A percentile compares a stretch with the other conserved stretches of the same genome.
These are phyloP conservation scores for Ogataea hybrid DNA, from an alignment of 1,139 yeast genomes.

Conservation along the genomic window DNA sequence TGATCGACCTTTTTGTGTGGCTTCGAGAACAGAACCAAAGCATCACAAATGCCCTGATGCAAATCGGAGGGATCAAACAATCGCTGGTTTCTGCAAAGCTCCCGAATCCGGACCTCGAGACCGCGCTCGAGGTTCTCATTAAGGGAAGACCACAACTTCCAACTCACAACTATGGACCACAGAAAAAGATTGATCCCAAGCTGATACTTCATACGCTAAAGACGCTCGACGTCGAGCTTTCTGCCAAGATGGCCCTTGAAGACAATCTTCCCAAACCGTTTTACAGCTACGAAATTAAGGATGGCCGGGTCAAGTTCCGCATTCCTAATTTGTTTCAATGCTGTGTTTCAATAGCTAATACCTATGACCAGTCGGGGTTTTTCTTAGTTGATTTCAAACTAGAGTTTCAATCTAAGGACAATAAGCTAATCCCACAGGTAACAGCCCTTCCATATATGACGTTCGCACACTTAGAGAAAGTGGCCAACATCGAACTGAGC, in stretches of 20 bases:
- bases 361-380: conserved; percentile 58
- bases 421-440: conserved; percentile 30
- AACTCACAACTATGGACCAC: conserved; percentile 56
- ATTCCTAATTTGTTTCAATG: conserved; percentile 68
- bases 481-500: conserved; percentile 55
- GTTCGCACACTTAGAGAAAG: conserved; percentile 49
- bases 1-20: conserved; percentile 88
- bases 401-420: conserved; percentile 45
- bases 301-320: conserved; percentile 73
- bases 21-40: conserved; percentile 76
- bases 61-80: conserved; percentile 54
- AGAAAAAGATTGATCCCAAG: conserved; percentile 50
- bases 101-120: conserved; percentile 84
- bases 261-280: conserved; percentile 64
- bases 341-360: conserved; percentile 69
- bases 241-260: conserved; percentile 71
- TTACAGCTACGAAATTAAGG: conserved; percentile 58
- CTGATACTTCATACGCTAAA: conserved; percentile 61
- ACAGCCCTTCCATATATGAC: conserved; percentile 34
- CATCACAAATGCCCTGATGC: conserved; percentile 54
- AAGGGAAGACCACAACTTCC: conserved; percentile 78
- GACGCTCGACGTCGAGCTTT: conserved; percentile 70
- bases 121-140: conserved; percentile 81
- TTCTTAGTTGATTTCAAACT: conserved; percentile 76
- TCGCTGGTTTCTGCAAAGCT: conserved; percentile 79